Conservation (phyloP, 2,329 filamentous ascomycete species). For the Scedosporium boydii region DNA sequence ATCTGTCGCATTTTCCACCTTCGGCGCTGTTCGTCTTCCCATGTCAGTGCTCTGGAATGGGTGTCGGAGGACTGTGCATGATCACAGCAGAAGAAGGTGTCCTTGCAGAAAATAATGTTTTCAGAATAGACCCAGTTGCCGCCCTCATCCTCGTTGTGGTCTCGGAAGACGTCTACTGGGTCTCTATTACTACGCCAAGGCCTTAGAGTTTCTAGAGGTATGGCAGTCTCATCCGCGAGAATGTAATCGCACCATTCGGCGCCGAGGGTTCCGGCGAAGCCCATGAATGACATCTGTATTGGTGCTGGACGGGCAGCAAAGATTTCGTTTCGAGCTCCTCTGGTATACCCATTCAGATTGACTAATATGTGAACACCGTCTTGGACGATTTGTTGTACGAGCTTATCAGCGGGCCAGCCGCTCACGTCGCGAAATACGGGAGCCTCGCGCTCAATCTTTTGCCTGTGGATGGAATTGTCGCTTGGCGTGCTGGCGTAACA, state of each 20-base stretch:
- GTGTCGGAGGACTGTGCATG: conserved; percentile 83
- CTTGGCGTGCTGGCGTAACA: conserved; percentile 94
- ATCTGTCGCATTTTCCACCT: conserved; percentile 92
- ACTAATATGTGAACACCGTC: conserved; percentile 92
- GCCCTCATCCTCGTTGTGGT: conserved; percentile 57
- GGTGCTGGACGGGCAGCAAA: conserved; percentile 91
- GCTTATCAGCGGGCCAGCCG: conserved; percentile 70
- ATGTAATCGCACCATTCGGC: conserved; percentile 99
- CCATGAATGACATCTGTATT: conserved; percentile 99
- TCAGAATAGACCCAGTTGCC: conserved; percentile 93
- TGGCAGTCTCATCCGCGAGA: conserved; percentile 77
- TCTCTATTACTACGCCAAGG: conserved; percentile 68
- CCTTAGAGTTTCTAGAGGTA: conserved; percentile 72
- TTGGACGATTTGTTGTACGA: conserved; percentile 76
- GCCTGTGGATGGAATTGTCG: conserved; percentile 79
- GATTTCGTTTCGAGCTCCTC: conserved; percentile 92
- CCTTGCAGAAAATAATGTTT: conserved; percentile 87
- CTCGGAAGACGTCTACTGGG: conserved; percentile 58
- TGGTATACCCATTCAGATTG: conserved; percentile 96
- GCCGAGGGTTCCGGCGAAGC: conserved; percentile 89
- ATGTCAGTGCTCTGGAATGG: conserved; percentile 56
- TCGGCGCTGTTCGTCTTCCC: conserved; percentile 72
- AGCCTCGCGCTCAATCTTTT: conserved; percentile 87
- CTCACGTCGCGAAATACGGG: conserved; percentile 87
- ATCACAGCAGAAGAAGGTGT: conserved; percentile 98